Evolutionary conservation across 768 basidiomycete species (phyloP).

Genomic region (Amanita jacksonii): DNA sequence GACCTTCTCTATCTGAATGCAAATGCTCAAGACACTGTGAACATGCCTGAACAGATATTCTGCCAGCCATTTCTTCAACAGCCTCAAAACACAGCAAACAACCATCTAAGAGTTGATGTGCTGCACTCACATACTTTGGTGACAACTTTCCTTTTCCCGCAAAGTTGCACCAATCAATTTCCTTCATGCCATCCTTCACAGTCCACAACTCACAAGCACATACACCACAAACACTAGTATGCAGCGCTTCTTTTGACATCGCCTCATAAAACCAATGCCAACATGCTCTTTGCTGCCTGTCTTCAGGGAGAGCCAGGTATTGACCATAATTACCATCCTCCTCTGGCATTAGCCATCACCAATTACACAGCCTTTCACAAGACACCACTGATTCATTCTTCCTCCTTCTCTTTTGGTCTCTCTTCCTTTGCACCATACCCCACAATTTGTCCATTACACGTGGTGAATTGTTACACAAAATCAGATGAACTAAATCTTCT

Average conservation of each 20-base stretch:
- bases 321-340: not conserved
- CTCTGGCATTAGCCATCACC: not conserved
- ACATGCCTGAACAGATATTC: not conserved
- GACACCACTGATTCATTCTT: too few relatives aligned
- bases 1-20: not conserved
- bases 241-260: not conserved
- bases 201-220: slow-evolving; percentile 1
- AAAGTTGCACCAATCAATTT: not conserved
- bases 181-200: not conserved
- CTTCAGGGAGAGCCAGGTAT: not conserved
- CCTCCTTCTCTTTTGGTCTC: not conserved
- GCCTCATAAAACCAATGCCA: slow-evolving; percentile 1
- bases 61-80: not conserved
- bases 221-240: not conserved
- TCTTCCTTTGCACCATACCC: not conserved
- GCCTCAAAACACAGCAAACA: not conserved
- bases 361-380: too few relatives aligned
- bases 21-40: not conserved
- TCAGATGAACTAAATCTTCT: not conserved
- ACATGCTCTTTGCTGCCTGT: not conserved
- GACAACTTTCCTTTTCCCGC: not conserved
- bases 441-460: not conserved
- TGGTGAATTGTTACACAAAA: not conserved
- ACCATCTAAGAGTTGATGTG: not conserved
- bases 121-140: not conserved